phyloP scores from a whole-genome alignment of 1,139 yeast genomes.

The Kazachstania sp. region DNA sequence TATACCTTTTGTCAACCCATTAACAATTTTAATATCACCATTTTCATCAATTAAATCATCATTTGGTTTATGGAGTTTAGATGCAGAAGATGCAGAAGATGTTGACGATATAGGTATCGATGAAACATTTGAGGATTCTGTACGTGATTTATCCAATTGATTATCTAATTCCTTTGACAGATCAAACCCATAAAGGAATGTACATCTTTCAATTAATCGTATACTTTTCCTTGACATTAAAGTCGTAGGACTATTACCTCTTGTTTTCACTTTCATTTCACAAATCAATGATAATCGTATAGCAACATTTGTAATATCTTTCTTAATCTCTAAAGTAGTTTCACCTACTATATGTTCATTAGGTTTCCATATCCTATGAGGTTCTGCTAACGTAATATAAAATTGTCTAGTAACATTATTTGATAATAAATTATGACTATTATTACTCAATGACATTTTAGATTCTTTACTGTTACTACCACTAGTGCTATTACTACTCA shows the following conservation, averaged over 20 bases:
- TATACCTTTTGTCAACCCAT: constrained; percentile 65
- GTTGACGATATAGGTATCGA: background rate
- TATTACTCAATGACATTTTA: background rate
- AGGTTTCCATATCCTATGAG: constrained; percentile 53
- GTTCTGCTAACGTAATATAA: constrained; percentile 60
- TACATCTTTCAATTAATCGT: constrained; percentile 54
- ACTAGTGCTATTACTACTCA: too few species aligned
- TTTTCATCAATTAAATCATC: constrained; percentile 17
- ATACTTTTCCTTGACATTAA: constrained; percentile 33
- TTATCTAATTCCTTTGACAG: background rate
- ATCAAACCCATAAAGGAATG: constrained; percentile 53
- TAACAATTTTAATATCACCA: constrained; percentile 15
- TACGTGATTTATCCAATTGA: background rate
- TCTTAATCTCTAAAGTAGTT: constrained; percentile 46
- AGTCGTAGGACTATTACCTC: constrained; percentile 21
- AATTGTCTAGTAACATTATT: constrained; percentile 45
- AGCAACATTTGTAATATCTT: constrained; percentile 46
- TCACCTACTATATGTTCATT: constrained; percentile 61
- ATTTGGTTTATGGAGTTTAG: background rate
- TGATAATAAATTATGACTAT: constrained; percentile 1
- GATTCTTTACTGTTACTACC: background rate
- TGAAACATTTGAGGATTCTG: background rate
- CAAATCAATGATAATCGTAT: constrained; percentile 50
- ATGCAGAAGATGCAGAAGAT: background rate
- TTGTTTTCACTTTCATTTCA: constrained; percentile 43